A percentile compares a stretch with the other conserved stretches of the same genome.
phyloP scores from a whole-genome alignment of 1,284 basidiomycete genomes.

The Fomitiporia mediterranea region DNA sequence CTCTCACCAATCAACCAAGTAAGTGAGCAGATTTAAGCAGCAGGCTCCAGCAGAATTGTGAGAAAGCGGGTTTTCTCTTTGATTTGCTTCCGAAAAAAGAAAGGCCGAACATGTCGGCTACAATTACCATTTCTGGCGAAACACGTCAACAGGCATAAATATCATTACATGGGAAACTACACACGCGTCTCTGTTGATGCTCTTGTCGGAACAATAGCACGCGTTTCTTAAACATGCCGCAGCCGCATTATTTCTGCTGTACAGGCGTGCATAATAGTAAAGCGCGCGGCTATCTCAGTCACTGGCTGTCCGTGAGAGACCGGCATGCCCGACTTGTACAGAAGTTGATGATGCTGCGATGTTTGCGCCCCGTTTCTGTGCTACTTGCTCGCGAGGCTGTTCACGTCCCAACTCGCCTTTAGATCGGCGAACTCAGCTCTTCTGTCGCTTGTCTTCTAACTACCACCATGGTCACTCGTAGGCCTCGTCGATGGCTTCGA shows the following conservation, averaged over 20 bases:
- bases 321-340: neutral
- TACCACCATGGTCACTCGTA: neutral
- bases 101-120: too few species aligned
- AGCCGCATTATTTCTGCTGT: neutral
- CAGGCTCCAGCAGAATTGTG: too few species aligned
- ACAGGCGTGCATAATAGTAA: neutral
- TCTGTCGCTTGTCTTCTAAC: neutral
- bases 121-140: too few species aligned
- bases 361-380: neutral
- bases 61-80: too few species aligned
- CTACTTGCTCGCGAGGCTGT: neutral
- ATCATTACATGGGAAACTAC: too few species aligned
- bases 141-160: neutral
- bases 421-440: neutral
- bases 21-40: too few species aligned
- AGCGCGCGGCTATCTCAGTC: slow-evolving; percentile 1
- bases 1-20: too few species aligned
- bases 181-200: too few species aligned
- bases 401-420: slow-evolving; percentile 1
- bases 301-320: neutral
- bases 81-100: too few species aligned
- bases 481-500: neutral
- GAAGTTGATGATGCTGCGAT: neutral
- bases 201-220: neutral
- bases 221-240: neutral